Percentiles rank a stretch among this genome's conserved stretches.
These are phyloP conservation scores for Cercospora nicotianae DNA, from an alignment of 2,329 filamentous ascomycete genomes.

Conservation along the genomic window DNA sequence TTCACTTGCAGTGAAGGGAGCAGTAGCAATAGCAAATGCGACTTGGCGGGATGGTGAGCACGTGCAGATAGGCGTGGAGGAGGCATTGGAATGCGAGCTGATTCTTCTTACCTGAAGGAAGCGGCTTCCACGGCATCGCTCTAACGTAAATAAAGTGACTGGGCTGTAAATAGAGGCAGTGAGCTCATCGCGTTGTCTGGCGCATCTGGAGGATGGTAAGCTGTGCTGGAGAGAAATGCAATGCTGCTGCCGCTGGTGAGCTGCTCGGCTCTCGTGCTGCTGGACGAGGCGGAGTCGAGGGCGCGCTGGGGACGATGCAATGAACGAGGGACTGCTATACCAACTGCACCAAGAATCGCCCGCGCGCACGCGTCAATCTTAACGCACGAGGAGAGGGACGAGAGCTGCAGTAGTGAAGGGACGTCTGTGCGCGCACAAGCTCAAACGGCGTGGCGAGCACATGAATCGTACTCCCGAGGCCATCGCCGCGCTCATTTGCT, in stretches of 20 bases:
- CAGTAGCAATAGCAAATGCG: conserved; percentile 95
- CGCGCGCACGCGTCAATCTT: conserved; percentile 1
- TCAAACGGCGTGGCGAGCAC: conserved; percentile 6
- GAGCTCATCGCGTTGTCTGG: conserved; percentile 10
- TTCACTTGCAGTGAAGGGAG: conserved; percentile 83
- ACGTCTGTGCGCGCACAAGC: conserved; percentile 5
- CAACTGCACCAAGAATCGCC: background rate
- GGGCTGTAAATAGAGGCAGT: conserved; percentile 10
- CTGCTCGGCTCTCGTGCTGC: background rate
- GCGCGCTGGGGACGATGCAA: background rate
- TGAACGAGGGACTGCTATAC: conserved; percentile 6
- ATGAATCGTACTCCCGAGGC: conserved; percentile 4
- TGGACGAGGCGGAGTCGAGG: background rate
- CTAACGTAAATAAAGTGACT: conserved; percentile 8
- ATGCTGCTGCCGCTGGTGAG: background rate
- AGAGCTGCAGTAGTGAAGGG: background rate
- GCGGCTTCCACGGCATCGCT: conserved; percentile 21
- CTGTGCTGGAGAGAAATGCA: background rate
- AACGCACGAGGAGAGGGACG: background rate
- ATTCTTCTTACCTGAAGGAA: conserved; percentile 10
- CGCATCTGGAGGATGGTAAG: background rate
- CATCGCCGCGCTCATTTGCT: background rate
- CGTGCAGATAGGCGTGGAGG: background rate
- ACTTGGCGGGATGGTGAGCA: conserved; percentile 55
- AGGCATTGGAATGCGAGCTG: conserved; percentile 62